Evolutionary conservation across 768 basidiomycete species (phyloP).

Genomic region (Sarcodon aspratus): DNA sequence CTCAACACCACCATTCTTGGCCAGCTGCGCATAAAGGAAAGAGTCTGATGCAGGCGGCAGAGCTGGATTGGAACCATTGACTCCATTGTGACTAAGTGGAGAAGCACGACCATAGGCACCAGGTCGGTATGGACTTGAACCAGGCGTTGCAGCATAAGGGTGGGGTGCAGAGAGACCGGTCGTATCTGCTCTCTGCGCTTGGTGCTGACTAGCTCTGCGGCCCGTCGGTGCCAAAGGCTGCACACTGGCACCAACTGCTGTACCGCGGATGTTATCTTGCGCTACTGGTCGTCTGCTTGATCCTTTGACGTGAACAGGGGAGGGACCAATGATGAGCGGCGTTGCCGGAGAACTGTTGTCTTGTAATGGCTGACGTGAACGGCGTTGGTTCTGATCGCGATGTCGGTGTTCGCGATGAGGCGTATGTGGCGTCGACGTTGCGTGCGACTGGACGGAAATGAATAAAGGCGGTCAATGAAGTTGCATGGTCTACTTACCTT

Average conservation of each 20-base stretch:
- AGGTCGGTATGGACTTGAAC: constrained; percentile 42
- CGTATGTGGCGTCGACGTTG: constrained; percentile 29
- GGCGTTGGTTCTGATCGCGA: constrained; percentile 33
- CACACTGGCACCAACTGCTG: constrained; percentile 38
- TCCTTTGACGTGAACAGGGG: constrained; percentile 55
- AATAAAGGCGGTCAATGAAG: not conserved
- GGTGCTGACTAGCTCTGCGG: constrained; percentile 59
- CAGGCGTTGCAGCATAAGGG: constrained; percentile 62
- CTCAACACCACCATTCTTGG: constrained; percentile 26
- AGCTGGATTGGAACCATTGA: constrained; percentile 12
- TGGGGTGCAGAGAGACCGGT: constrained; percentile 44
- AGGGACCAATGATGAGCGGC: constrained; percentile 53
- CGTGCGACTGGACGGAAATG: not conserved
- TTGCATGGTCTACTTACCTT: not conserved
- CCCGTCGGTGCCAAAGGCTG: constrained; percentile 59
- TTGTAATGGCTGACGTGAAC: constrained; percentile 35
- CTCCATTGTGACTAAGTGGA: constrained; percentile 20
- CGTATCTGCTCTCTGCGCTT: constrained; percentile 13
- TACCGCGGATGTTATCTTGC: constrained; percentile 36
- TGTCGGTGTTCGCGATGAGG: constrained; percentile 48
- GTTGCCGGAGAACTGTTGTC: constrained; percentile 44
- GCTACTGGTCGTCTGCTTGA: constrained; percentile 36
- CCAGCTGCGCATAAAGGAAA: constrained; percentile 50
- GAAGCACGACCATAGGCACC: constrained; percentile 42
- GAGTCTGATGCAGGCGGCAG: constrained; percentile 39